phyloP scores from a whole-genome alignment of 345 rosid genomes.

The Salix suchowensis region DNA sequence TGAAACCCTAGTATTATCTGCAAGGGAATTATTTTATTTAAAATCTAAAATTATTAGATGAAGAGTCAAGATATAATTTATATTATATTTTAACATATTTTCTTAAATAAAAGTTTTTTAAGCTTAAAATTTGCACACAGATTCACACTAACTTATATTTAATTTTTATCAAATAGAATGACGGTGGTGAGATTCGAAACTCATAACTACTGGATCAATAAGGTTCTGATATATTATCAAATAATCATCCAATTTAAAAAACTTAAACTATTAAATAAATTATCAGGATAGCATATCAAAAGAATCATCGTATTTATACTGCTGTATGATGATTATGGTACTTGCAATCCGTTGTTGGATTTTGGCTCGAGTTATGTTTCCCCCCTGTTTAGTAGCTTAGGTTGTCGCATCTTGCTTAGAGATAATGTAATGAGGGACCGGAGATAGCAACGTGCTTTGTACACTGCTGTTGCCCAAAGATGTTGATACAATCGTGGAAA shows the following conservation, averaged over 20 bases:
- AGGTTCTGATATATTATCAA: too few species aligned
- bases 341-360: conserved; percentile 56
- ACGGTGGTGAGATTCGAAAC: fast-evolving
- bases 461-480: neutral
- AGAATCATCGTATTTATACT: neutral
- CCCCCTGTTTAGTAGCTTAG: neutral
- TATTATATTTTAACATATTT: fast-evolving
- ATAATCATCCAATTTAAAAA: too few species aligned
- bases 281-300: too few species aligned
- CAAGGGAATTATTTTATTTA: too few species aligned
- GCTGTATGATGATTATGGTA: conserved; percentile 67
- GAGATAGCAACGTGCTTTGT: neutral
- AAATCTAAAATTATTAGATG: too few species aligned
- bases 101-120: too few species aligned
- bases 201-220: too few species aligned
- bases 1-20: conserved; percentile 46
- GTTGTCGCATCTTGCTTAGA: neutral
- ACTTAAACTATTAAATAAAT: too few species aligned
- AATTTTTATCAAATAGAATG: too few species aligned
- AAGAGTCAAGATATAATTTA: too few species aligned
- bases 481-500: neutral
- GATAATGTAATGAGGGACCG: neutral
- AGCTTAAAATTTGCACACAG: too few species aligned
- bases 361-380: neutral
- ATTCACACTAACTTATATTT: too few species aligned